Conservation (phyloP, 768 basidiomycete species). For the Macrocybe gigantea region DNA sequence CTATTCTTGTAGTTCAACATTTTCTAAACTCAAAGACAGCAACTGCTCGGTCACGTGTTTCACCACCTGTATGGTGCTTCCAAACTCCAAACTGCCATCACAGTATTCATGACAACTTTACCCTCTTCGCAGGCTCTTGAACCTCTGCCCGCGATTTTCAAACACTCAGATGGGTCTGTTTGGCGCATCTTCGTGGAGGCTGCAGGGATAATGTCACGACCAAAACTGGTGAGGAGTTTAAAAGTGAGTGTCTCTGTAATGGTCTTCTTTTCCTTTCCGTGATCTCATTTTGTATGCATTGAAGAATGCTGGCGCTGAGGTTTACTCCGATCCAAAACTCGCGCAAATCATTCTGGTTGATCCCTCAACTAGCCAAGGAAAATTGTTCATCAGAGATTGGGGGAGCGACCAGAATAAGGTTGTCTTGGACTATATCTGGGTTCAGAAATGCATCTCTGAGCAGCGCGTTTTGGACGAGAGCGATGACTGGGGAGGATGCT, state of each 20-base stretch:
- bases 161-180: constrained; percentile 31
- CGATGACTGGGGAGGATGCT: constrained; percentile 49
- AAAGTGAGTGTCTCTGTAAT: constrained; percentile 27
- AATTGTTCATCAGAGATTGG: constrained; percentile 56
- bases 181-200: constrained; percentile 55
- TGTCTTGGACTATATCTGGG: constrained; percentile 53
- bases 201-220: constrained; percentile 40
- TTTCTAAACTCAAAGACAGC: too few relatives aligned
- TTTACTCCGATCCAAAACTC: constrained; percentile 43
- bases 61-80: too few relatives aligned
- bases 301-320: constrained; percentile 51
- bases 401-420: constrained; percentile 43
- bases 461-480: constrained; percentile 37
- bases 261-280: not conserved
- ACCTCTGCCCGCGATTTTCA: constrained; percentile 24
- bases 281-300: not conserved
- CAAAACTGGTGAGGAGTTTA: constrained; percentile 44
- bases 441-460: constrained; percentile 33
- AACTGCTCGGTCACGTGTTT: too few relatives aligned
- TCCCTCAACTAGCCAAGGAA: constrained; percentile 41
- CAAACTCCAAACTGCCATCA: too few relatives aligned
- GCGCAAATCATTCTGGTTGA: constrained; percentile 60
- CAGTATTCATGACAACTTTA: not conserved
- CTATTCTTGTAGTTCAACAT: too few relatives aligned
- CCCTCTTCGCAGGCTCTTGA: constrained; percentile 4